phyloP scores from a whole-genome alignment of 2,329 filamentous ascomycete genomes.

The Huntiella abstrusa region DNA sequence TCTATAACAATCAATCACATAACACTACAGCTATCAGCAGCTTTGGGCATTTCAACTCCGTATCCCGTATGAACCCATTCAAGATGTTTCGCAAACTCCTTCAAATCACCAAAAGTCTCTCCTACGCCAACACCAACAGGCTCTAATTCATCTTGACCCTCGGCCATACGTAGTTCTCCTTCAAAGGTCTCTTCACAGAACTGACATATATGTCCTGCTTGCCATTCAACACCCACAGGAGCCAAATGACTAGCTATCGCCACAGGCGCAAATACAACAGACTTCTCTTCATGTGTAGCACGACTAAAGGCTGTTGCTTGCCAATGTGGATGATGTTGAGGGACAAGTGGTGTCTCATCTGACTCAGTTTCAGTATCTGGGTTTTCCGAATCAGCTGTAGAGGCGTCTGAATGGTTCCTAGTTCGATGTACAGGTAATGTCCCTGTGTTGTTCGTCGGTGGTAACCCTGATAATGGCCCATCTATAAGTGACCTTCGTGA shows the following conservation, averaged over 20 bases:
- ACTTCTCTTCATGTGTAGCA: conserved; percentile 27
- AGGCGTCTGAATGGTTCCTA: conserved; percentile 1
- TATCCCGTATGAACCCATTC: conserved; percentile 32
- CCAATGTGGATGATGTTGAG: conserved; percentile 24
- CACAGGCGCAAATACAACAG: conserved; percentile 35
- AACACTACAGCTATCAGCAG: conserved; percentile 23
- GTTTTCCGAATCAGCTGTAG: background rate
- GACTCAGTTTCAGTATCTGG: background rate
- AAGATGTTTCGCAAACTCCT: conserved; percentile 33
- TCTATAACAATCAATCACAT: conserved; percentile 21
- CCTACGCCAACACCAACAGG: conserved; percentile 30
- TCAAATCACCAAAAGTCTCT: conserved; percentile 28
- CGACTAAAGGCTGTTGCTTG: conserved; percentile 28
- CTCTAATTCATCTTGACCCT: conserved; percentile 30
- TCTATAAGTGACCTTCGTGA: conserved; percentile 16
- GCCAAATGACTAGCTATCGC: conserved; percentile 39
- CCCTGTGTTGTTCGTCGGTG: background rate
- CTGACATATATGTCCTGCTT: conserved; percentile 32
- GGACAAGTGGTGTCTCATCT: conserved; percentile 9
- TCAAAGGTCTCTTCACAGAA: conserved; percentile 34
- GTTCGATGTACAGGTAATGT: conserved; percentile 1
- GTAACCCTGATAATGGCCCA: background rate
- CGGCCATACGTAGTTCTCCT: conserved; percentile 24
- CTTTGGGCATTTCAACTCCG: conserved; percentile 15
- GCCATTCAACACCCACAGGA: conserved; percentile 31